Percentiles rank a stretch among this genome's conserved stretches.
phyloP scores from a whole-genome alignment of 163 green algal genomes.

The Volvox carteri region DNA sequence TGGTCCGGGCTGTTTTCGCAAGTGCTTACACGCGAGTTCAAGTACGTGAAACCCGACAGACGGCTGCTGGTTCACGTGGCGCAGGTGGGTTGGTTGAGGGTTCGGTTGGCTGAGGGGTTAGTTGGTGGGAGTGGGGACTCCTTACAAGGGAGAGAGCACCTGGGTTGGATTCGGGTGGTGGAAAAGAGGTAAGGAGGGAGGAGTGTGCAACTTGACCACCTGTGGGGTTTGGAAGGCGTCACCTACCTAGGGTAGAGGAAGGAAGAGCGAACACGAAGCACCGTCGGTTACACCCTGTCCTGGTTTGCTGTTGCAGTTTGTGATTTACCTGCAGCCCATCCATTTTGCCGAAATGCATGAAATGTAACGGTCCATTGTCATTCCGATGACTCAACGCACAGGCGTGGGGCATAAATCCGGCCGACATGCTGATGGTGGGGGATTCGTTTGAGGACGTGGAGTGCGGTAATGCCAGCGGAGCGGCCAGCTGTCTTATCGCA shows the following conservation, averaged over 20 bases:
- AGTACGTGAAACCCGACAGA: conserved; percentile 84
- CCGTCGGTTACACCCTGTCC: too few species aligned
- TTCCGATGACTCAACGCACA: too few species aligned
- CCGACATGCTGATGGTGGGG: conserved; percentile 82
- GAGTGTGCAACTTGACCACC: too few species aligned
- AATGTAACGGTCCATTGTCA: too few species aligned
- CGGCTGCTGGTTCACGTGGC: conserved; percentile 77
- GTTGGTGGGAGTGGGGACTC: too few species aligned
- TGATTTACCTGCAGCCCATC: too few species aligned
- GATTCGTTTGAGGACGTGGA: conserved; percentile 85
- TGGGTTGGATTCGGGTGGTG: not conserved
- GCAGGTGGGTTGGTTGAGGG: conserved; percentile 65
- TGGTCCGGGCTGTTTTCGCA: conserved; percentile 73
- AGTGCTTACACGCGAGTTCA: conserved; percentile 79
- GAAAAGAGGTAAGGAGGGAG: not conserved
- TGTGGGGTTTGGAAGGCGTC: not conserved
- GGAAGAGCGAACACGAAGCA: too few species aligned
- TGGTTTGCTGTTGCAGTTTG: too few species aligned
- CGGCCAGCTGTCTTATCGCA: conserved; percentile 80
- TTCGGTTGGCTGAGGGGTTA: too few species aligned
- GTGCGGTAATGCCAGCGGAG: conserved; percentile 82
- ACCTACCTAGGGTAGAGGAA: too few species aligned
- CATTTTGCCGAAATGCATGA: too few species aligned
- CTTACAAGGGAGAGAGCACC: not conserved
- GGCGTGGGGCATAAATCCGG: conserved; percentile 70